Base-by-base conservation (phyloP, 2,329 filamentous ascomycete genomes). In the Cladosporium sp. region DNA sequence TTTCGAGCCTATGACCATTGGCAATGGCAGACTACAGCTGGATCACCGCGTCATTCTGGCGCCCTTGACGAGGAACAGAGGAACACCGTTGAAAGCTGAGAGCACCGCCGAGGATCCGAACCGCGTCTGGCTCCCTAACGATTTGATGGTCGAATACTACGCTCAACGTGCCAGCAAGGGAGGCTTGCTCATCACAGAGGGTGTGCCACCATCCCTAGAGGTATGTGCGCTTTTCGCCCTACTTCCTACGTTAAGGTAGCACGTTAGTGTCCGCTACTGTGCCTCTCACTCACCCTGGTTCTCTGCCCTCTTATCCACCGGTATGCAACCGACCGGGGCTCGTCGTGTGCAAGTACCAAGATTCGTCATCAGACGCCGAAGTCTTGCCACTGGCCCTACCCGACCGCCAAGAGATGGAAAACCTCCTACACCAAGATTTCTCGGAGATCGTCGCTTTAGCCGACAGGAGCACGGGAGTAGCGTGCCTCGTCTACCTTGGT, bases 21-120 rank as follows among this genome's bases (percentile, higher is more conserved):
- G 43, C 38, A 59, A 62, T 53, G 48, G 77, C 53, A 71, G 71
- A 38, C 68, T 75, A 38, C 62, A 62, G 8, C 71, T 82, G 27
- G 67, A 72, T 42, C 77, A 80, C 56, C 73, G 75, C 43, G 58
- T 84, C 35, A 73, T 72, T 35, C 74, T 84, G 68, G 75, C 79
- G 1, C 79, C 80, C 2, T 65, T 84, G 48, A 82, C 79, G n/a
- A 67, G 72, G 38, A 70, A 71, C 62, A 66, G 71, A 38, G 71
- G 70, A 39, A 62, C 71, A 5, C 75, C 77, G 3, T 46, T 72
- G 32, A 69, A 68, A 11, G 16, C 25, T 8, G 58, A 64, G 7
- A 74, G 70, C 25, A 75, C 71, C 0, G 58, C 67, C 0, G 74
- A 78, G 55, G 71, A 66, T 46, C 69, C 79, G 48, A 66, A 77